Evolutionary conservation across 306 rosid species (phyloP), one percentile per base, ranked within the genome.

Genomic region (Spatholobus suberectus): DNA sequence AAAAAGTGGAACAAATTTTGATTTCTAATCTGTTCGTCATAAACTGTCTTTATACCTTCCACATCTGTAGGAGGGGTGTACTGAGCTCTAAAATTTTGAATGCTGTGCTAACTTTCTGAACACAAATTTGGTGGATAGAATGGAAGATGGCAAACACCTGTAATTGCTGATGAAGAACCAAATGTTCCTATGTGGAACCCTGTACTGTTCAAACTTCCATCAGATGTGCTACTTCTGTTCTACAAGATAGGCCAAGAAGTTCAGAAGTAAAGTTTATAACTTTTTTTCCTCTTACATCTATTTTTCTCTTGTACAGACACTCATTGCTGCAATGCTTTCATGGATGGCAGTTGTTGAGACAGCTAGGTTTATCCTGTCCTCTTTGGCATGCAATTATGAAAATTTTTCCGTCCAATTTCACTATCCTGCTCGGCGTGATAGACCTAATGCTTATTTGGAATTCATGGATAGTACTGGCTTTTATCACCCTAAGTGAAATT

Each of bases 181-280:
- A 75, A 90, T 67, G 85, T 93, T 83, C 95, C 98, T 47, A 89
- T 95, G 97, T 95, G 98, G 98, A 95, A 95, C 61, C 98, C 97
- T 27, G 97, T 92, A 14, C 73, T 95, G 78, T 93, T 91, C 82
- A 95, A 89, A 80, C 97, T 95, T 84, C 94, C 97, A 35, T 91
- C 98, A 34, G 88, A 90, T 38, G 98, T 75, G 92, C 57, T 93
- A 63, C 97, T 95, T 85, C 87, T 95, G 58, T 95, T 95, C 86
- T 95, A 93, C 83, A 95, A 86, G 83, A 87, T 93, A 80, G 97
- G 98, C 57, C 94, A 81, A 83, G 95, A 92, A 1, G 97, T 95
- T 84, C 93, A 95, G 80, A 93, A 89, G 97, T 95, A 90, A 82
- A 61, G 68, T 69, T 70, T 80, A 51, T 61, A 68, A 61, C 24